phyloP scores from a whole-genome alignment of 805 yeast species.

The Metschnikowia orientalis region DNA sequence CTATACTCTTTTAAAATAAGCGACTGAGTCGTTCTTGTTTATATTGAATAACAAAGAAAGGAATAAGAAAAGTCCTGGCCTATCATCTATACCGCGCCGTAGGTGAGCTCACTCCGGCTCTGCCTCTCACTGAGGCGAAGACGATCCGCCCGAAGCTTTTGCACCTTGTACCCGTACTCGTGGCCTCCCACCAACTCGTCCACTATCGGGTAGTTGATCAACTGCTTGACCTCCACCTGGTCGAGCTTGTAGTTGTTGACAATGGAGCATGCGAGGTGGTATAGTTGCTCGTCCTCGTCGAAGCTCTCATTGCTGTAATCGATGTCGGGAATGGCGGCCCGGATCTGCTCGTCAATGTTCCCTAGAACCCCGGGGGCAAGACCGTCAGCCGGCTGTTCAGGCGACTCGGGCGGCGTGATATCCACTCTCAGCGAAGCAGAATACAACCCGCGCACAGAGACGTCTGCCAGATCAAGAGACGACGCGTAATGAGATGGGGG shows the following conservation, averaged over 20 bases:
- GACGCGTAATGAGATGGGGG: slow-evolving; percentile 19
- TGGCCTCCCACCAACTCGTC: slow-evolving; percentile 39
- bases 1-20: slow-evolving; percentile 39
- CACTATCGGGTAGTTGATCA: slow-evolving; percentile 42
- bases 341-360: slow-evolving; percentile 22
- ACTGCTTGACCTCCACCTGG: slow-evolving; percentile 29
- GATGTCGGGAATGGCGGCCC: slow-evolving; percentile 17
- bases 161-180: slow-evolving; percentile 39
- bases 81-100: slow-evolving; percentile 18
- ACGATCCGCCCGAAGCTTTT: slow-evolving; percentile 30
- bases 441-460: slow-evolving; percentile 32
- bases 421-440: slow-evolving; percentile 25
- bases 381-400: slow-evolving; percentile 5
- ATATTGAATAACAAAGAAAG: slow-evolving; percentile 15
- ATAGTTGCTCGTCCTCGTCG: slow-evolving; percentile 36
- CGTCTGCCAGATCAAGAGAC: slow-evolving; percentile 28
- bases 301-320: slow-evolving; percentile 31
- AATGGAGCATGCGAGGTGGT: slow-evolving; percentile 27
- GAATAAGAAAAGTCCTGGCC: too few species aligned
- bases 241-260: slow-evolving; percentile 23
- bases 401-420: slow-evolving; percentile 22
- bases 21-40: slow-evolving; percentile 20
- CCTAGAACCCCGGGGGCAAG: slow-evolving; percentile 1
- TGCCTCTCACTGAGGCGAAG: slow-evolving; percentile 7
- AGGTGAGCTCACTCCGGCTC: slow-evolving; percentile 3